These are phyloP conservation scores for cucumber (Cucumis sativus) DNA, from an alignment of 306 rosid genomes.

Conservation along the genomic window DNA sequence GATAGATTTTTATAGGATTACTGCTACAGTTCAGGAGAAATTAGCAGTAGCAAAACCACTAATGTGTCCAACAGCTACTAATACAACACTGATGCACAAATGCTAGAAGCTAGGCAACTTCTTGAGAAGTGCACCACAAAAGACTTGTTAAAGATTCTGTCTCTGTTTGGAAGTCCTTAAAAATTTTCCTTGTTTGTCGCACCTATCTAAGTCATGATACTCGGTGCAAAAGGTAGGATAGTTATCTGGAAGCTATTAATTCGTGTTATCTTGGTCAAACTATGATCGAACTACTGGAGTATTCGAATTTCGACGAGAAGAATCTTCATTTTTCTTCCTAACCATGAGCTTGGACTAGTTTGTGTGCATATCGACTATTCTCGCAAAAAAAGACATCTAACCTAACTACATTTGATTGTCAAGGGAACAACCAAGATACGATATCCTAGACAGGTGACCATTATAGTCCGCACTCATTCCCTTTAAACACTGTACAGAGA, in stretches of 20 bases:
- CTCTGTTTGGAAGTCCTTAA: not conserved
- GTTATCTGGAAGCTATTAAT: not conserved
- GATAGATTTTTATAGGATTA: not conserved
- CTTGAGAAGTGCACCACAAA: not conserved
- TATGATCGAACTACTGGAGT: not conserved
- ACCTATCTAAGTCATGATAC: not conserved
- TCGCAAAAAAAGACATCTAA: not conserved
- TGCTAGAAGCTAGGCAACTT: not conserved
- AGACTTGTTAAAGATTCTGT: not conserved
- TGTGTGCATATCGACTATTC: not conserved
- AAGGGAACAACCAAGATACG: not conserved
- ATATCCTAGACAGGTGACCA: not conserved
- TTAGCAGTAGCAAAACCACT: not conserved
- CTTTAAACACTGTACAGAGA: not conserved
- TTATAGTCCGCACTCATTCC: not conserved
- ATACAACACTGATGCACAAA: not conserved
- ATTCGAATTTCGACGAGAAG: not conserved
- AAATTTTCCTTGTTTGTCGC: not conserved
- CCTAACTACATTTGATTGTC: not conserved
- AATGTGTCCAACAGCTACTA: not conserved
- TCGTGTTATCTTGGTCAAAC: not conserved
- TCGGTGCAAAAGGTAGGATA: not conserved
- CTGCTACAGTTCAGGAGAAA: not conserved
- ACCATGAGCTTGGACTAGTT: not conserved
- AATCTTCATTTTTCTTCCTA: not conserved